Evolutionary conservation across 768 basidiomycete genomes (phyloP).

Genomic region (Mrakia hoshinonis): DNA sequence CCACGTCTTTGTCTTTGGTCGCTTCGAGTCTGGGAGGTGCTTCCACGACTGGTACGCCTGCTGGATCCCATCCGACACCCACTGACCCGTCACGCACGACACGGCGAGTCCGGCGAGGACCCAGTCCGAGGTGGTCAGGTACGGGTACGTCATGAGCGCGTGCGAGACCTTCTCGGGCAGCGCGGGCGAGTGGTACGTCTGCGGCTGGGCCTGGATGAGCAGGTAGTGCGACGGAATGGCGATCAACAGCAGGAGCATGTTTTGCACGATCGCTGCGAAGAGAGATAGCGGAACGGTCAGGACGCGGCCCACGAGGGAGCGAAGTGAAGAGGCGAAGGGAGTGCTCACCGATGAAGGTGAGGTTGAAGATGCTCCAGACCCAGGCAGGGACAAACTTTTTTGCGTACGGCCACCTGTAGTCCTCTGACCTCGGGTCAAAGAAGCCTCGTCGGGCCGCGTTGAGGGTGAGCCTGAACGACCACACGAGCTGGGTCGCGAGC

Average conservation of each 20-base stretch:
- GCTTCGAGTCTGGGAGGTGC: conserved; percentile 12
- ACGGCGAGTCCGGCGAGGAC: conserved; percentile 2
- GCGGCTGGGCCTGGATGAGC: conserved; percentile 22
- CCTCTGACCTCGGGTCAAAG: conserved; percentile 22
- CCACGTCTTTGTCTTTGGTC: conserved; percentile 16
- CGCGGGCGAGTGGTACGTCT: not conserved
- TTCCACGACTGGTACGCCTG: conserved; percentile 27
- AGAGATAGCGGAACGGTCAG: not conserved
- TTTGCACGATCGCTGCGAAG: conserved; percentile 24
- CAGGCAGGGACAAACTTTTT: not conserved
- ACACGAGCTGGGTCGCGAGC: conserved; percentile 24
- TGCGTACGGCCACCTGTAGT: conserved; percentile 21
- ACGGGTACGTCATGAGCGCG: conserved; percentile 17
- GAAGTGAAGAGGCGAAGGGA: not conserved
- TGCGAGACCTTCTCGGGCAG: conserved; percentile 13
- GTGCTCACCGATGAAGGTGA: conserved; percentile 22
- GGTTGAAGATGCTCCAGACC: conserved; percentile 21
- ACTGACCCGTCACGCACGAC: conserved; percentile 18
- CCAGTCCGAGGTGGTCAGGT: conserved; percentile 10
- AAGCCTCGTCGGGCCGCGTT: conserved; percentile 28
- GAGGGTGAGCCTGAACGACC: conserved; percentile 16
- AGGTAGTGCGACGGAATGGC: conserved; percentile 24
- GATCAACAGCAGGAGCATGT: conserved; percentile 23
- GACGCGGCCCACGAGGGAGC: not conserved
- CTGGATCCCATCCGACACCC: conserved; percentile 22